phyloP scores from a whole-genome alignment of 140 eudicot genomes.

The Anethum foeniculum region DNA sequence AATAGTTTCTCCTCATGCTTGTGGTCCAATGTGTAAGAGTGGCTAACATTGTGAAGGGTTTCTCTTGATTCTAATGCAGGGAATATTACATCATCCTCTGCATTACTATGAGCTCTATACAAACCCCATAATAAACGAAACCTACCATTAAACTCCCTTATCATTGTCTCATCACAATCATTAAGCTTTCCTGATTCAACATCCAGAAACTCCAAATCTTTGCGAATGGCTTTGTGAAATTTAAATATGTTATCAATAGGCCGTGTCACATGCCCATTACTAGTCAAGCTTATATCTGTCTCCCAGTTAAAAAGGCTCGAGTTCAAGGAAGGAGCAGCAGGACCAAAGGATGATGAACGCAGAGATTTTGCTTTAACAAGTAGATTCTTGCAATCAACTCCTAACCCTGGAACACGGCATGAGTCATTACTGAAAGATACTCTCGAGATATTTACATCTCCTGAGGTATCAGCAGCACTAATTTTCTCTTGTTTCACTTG shows the following conservation, averaged over 20 bases:
- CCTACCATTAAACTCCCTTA: slow-evolving; percentile 81
- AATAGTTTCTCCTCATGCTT: slow-evolving; percentile 92
- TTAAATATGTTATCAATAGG: slow-evolving; percentile 93
- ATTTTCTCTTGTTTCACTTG: slow-evolving; percentile 39
- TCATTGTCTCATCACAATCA: slow-evolving; percentile 62
- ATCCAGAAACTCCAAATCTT: slow-evolving; percentile 90
- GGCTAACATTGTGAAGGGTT: slow-evolving; percentile 91
- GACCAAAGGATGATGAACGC: slow-evolving; percentile 73
- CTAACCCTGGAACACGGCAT: slow-evolving; percentile 92
- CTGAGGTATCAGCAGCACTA: slow-evolving; percentile 22
- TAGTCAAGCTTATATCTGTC: slow-evolving; percentile 58
- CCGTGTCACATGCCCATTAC: slow-evolving; percentile 44
- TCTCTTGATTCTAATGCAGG: slow-evolving; percentile 97
- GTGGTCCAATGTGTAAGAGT: slow-evolving; percentile 95
- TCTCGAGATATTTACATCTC: slow-evolving; percentile 26
- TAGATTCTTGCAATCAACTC: slow-evolving; percentile 56
- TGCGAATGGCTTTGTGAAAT: slow-evolving; percentile 94
- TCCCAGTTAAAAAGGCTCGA: slow-evolving; percentile 96
- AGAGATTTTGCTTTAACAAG: slow-evolving; percentile 65
- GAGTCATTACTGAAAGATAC: slow-evolving; percentile 50
- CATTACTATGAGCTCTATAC: slow-evolving; percentile 95
- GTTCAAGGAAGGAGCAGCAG: slow-evolving; percentile 77
- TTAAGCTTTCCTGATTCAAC: slow-evolving; percentile 80
- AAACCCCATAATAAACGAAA: slow-evolving; percentile 96
- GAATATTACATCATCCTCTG: slow-evolving; percentile 96